Conservation (phyloP, 495 filamentous ascomycete genomes). For the Podospora pseudopauciseta region DNA sequence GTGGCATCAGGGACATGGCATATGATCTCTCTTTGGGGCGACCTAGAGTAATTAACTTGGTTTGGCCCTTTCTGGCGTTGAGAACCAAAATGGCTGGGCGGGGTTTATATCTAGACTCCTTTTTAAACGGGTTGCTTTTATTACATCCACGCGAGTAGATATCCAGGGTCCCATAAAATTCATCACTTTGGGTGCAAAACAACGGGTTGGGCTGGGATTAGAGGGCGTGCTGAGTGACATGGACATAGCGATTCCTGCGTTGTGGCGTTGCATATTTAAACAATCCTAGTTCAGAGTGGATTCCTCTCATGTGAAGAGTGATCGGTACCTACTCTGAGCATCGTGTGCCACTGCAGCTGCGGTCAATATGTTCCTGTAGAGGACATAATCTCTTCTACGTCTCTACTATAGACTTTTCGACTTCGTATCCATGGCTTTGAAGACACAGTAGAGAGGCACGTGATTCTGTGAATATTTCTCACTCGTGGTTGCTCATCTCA, state of each 20-base stretch:
- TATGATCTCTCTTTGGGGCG: neutral
- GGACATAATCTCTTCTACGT: no score
- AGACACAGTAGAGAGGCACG: no score
- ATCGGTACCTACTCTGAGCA: no score
- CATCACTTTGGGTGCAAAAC: neutral
- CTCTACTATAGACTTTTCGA: no score
- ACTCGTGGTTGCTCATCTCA: no score
- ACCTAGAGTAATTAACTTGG: neutral
- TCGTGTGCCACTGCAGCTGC: no score
- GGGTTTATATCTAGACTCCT: neutral
- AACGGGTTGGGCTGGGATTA: neutral
- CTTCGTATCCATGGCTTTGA: no score
- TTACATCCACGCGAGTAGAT: neutral
- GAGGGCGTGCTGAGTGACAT: neutral
- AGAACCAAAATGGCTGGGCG: neutral
- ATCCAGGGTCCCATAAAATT: neutral
- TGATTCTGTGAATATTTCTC: no score
- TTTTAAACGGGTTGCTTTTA: neutral
- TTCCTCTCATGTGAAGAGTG: neutral
- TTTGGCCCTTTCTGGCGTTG: neutral
- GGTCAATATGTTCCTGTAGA: no score
- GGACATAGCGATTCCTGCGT: neutral
- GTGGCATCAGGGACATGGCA: neutral
- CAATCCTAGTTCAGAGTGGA: neutral
- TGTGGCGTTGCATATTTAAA: neutral